Evolutionary conservation across 306 rosid genomes (phyloP).

Genomic region (Lotus japonicus): DNA sequence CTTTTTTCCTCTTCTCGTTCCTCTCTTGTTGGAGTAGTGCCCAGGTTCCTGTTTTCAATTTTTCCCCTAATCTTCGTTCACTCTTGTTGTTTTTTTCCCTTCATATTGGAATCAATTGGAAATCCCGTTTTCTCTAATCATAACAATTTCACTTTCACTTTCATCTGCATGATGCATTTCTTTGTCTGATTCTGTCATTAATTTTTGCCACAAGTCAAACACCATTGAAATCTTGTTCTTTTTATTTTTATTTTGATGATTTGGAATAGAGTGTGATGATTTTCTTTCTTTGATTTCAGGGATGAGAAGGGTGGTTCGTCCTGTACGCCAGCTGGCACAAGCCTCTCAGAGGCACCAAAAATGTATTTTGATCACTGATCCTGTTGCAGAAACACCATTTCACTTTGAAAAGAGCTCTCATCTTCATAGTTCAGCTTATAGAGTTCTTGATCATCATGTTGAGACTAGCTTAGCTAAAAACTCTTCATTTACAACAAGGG

Average conservation of each 20-base stretch:
- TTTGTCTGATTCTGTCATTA: slow-evolving; percentile 1
- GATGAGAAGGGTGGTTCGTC: slow-evolving; percentile 60
- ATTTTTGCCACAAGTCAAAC: neutral
- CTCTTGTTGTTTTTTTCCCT: neutral
- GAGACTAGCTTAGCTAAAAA: slow-evolving; percentile 22
- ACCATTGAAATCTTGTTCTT: no score
- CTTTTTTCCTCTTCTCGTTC: neutral
- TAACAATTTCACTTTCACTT: neutral
- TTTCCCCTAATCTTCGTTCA: neutral
- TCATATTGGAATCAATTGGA: slow-evolving; percentile 9
- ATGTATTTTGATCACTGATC: no score
- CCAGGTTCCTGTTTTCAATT: neutral
- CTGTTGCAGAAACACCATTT: slow-evolving; percentile 26
- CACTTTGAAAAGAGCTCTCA: slow-evolving; percentile 24
- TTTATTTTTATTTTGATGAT: no score
- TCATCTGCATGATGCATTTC: neutral
- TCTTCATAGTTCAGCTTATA: slow-evolving; percentile 31
- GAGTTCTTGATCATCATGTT: slow-evolving; percentile 26
- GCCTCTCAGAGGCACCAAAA: slow-evolving; percentile 32
- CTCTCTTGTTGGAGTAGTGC: slow-evolving; percentile 13
- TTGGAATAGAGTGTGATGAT: no score
- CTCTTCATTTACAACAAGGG: slow-evolving; percentile 34
- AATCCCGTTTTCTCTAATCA: neutral
- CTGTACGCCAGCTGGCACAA: slow-evolving; percentile 37
- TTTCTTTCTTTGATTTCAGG: no score